These are phyloP conservation scores for Verticillium dahliae DNA, from an alignment of 2,329 filamentous ascomycete genomes.

Conservation along the genomic window DNA sequence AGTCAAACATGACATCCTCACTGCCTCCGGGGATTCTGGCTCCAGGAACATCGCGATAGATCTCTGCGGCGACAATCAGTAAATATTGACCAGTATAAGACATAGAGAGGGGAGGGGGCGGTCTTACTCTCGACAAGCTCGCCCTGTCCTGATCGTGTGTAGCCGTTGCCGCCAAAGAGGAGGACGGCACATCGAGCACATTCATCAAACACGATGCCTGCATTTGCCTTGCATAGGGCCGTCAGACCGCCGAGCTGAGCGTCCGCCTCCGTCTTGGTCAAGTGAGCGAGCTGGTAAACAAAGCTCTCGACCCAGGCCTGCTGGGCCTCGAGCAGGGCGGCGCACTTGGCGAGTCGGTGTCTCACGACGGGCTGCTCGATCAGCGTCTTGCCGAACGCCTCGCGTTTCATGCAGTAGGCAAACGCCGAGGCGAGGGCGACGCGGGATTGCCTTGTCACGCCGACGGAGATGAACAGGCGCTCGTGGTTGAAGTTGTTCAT, in stretches of 20 bases:
- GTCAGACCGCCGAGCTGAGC: constrained; percentile 64
- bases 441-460: constrained; percentile 51
- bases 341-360: constrained; percentile 65
- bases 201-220: constrained; percentile 64
- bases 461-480: constrained; percentile 59
- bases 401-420: constrained; percentile 28
- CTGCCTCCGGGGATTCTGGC: constrained; percentile 14
- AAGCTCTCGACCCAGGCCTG: constrained; percentile 70
- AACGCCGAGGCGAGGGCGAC: constrained; percentile 29
- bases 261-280: constrained; percentile 54
- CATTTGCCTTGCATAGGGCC: constrained; percentile 65
- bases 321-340: constrained; percentile 60
- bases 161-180: constrained; percentile 69
- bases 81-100: neutral
- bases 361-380: constrained; percentile 71
- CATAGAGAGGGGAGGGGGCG: neutral
- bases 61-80: constrained; percentile 10
- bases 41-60: constrained; percentile 21
- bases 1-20: constrained; percentile 16
- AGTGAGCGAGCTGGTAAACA: constrained; percentile 60
- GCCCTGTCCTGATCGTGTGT: constrained; percentile 62
- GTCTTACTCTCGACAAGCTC: constrained; percentile 62
- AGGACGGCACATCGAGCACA: constrained; percentile 64
- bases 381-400: constrained; percentile 40
- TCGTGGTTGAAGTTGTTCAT: constrained; percentile 82